Evolutionary conservation across 768 basidiomycete genomes (phyloP).

Genomic region (Tylopilus plumbeoviolaceoides): DNA sequence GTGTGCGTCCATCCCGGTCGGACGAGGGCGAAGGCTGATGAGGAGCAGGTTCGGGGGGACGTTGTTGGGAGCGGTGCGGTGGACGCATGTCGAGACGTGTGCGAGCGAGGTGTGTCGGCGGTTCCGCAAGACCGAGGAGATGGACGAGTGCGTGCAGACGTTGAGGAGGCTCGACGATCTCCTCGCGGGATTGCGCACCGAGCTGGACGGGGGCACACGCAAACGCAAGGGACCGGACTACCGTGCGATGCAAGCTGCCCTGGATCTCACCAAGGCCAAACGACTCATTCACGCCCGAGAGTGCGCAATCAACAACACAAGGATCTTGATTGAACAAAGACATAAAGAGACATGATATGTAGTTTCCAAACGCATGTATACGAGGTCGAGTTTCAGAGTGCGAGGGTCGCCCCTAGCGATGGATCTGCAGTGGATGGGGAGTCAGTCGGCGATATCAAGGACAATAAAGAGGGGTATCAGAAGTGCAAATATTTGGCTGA

Average conservation of each 20-base stretch:
- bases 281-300: constrained; percentile 68
- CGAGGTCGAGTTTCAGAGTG: no score
- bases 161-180: constrained; percentile 60
- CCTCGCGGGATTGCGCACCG: constrained; percentile 50
- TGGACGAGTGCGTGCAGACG: constrained; percentile 56
- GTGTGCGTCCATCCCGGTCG: neutral
- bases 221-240: constrained; percentile 44
- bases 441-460: constrained; percentile 9
- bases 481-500: constrained; percentile 64
- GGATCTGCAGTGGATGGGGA: neutral
- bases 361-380: no score
- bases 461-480: constrained; percentile 38
- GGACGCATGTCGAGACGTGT: constrained; percentile 75
- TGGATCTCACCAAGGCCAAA: constrained; percentile 59
- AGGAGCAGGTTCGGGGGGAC: constrained; percentile 74
- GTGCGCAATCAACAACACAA: constrained; percentile 61
- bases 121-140: constrained; percentile 65
- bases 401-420: no score
- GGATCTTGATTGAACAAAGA: constrained; percentile 47
- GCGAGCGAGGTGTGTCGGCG: constrained; percentile 66
- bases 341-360: constrained; percentile 1
- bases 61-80: constrained; percentile 71
- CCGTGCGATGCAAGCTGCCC: constrained; percentile 30
- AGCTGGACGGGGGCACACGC: constrained; percentile 23
- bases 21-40: neutral